phyloP scores from a whole-genome alignment of 2,329 filamentous ascomycete genomes.

The Coniella lustricola region DNA sequence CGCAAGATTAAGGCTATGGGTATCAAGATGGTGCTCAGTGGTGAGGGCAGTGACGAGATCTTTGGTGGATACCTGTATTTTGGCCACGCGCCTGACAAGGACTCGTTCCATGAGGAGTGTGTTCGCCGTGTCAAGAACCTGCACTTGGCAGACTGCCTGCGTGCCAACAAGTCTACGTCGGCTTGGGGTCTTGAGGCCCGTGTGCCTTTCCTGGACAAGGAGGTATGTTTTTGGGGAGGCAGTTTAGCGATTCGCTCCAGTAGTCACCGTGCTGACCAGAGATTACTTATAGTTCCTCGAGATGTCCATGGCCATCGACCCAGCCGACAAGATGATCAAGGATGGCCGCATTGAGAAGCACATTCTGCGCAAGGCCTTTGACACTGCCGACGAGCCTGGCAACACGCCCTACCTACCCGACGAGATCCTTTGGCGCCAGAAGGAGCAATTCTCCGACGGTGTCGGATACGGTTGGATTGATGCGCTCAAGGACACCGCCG shows the following conservation, averaged over 20 bases:
- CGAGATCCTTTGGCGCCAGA: slow-evolving; percentile 94
- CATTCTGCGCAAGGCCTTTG: slow-evolving; percentile 95
- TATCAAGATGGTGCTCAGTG: slow-evolving; percentile 98
- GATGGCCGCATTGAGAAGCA: slow-evolving; percentile 91
- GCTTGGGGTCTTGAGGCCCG: slow-evolving; percentile 97
- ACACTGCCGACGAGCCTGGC: slow-evolving; percentile 79
- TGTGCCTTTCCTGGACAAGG: slow-evolving; percentile 95
- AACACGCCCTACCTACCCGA: slow-evolving; percentile 86
- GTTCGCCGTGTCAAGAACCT: slow-evolving; percentile 93
- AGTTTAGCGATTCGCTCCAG: too few relatives aligned
- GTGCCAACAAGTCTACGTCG: slow-evolving; percentile 98
- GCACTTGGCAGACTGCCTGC: slow-evolving; percentile 90
- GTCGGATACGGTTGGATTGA: slow-evolving; percentile 99
- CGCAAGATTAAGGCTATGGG: slow-evolving; percentile 99
- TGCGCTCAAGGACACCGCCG: slow-evolving; percentile 88
- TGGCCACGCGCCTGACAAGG: slow-evolving; percentile 84
- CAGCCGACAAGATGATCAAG: slow-evolving; percentile 91
- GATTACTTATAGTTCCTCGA: slow-evolving; percentile 67
- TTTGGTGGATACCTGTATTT: slow-evolving; percentile 99
- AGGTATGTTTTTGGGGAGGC: slow-evolving; percentile 52
- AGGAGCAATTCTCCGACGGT: slow-evolving; percentile 98
- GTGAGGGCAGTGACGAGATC: slow-evolving; percentile 96
- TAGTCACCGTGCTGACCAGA: slow-evolving; percentile 18
- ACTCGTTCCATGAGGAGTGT: slow-evolving; percentile 92
- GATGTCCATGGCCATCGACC: slow-evolving; percentile 87